A percentile compares a stretch with the other conserved stretches of the same genome.
Evolutionary conservation across 2,329 filamentous ascomycete species (phyloP).

Genomic region (Mollisiaceae sp.): DNA sequence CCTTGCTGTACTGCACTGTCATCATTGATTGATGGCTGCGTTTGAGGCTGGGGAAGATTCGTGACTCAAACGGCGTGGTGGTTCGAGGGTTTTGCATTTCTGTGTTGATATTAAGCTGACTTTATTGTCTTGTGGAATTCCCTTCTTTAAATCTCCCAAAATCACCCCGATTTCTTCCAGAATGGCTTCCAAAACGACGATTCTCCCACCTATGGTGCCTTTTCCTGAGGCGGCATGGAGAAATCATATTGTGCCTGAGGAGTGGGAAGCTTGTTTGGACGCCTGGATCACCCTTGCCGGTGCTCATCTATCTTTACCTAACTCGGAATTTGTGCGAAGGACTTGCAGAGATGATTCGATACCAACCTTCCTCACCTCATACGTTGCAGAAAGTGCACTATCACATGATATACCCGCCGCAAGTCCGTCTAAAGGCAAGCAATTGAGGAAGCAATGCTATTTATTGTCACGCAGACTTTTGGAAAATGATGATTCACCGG

Average conservation of each 20-base stretch:
- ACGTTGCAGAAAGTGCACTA: conserved; percentile 60
- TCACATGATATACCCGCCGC: conserved; percentile 32
- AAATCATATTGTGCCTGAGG: conserved; percentile 65
- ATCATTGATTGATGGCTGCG: conserved; percentile 12
- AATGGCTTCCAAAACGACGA: conserved; percentile 45
- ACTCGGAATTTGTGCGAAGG: conserved; percentile 57
- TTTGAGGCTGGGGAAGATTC: not conserved
- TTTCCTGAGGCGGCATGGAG: conserved; percentile 75
- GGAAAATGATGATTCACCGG: conserved; percentile 49
- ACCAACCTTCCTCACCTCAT: conserved; percentile 67
- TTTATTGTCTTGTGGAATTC: not conserved
- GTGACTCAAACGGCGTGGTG: conserved; percentile 32
- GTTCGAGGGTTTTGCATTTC: conserved; percentile 4
- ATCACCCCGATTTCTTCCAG: not conserved
- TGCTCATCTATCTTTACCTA: conserved; percentile 64
- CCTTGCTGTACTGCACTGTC: conserved; percentile 24
- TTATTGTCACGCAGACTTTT: conserved; percentile 65
- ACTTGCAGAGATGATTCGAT: conserved; percentile 64
- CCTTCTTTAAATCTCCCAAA: not conserved
- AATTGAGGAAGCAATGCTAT: conserved; percentile 68
- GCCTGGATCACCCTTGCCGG: conserved; percentile 75
- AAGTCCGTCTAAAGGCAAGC: conserved; percentile 44
- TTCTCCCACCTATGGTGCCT: conserved; percentile 74
- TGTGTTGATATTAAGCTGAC: conserved; percentile 9
- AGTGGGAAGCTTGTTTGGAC: conserved; percentile 80